Evolutionary conservation across 2,329 filamentous ascomycete species (phyloP).

Genomic region (Aspergillus sp.): DNA sequence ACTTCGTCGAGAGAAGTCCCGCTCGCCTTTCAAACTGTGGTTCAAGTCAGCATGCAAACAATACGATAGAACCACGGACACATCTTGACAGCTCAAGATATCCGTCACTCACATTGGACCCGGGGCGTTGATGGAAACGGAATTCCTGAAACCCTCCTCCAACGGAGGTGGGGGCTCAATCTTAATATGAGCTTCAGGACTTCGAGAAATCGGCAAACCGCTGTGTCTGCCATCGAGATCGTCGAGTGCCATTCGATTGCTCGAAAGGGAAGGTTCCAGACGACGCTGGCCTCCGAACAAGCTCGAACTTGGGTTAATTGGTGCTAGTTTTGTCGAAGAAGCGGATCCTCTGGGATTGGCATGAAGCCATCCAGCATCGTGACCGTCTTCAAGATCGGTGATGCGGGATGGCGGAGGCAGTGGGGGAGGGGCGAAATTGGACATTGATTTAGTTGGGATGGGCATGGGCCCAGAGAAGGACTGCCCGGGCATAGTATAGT

Average conservation of each 20-base stretch:
- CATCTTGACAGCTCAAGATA: neutral
- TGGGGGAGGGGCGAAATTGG: slow-evolving; percentile 52
- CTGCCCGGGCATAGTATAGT: slow-evolving; percentile 37
- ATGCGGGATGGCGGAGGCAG: slow-evolving; percentile 62
- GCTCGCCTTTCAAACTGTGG: slow-evolving; percentile 54
- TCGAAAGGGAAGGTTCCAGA: slow-evolving; percentile 25
- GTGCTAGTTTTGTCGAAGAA: slow-evolving; percentile 44
- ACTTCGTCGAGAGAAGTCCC: slow-evolving; percentile 53
- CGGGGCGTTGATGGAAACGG: slow-evolving; percentile 22
- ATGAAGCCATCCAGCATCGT: slow-evolving; percentile 61
- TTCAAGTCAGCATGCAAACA: slow-evolving; percentile 5
- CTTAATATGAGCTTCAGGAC: slow-evolving; percentile 29
- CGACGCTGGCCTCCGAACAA: slow-evolving; percentile 43
- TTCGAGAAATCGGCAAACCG: slow-evolving; percentile 23
- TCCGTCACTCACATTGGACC: slow-evolving; percentile 27
- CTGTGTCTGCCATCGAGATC: slow-evolving; percentile 30
- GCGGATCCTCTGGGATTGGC: slow-evolving; percentile 50
- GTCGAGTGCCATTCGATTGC: slow-evolving; percentile 33
- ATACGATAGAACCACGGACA: slow-evolving; percentile 2
- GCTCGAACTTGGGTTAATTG: slow-evolving; percentile 47
- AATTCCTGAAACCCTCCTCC: slow-evolving; percentile 29
- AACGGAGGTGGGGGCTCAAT: slow-evolving; percentile 28
- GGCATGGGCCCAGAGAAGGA: slow-evolving; percentile 53
- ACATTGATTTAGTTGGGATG: slow-evolving; percentile 53
- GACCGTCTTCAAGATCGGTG: slow-evolving; percentile 50